Conservation (phyloP, 2,329 filamentous ascomycete genomes). For the Saccharata proteae region DNA sequence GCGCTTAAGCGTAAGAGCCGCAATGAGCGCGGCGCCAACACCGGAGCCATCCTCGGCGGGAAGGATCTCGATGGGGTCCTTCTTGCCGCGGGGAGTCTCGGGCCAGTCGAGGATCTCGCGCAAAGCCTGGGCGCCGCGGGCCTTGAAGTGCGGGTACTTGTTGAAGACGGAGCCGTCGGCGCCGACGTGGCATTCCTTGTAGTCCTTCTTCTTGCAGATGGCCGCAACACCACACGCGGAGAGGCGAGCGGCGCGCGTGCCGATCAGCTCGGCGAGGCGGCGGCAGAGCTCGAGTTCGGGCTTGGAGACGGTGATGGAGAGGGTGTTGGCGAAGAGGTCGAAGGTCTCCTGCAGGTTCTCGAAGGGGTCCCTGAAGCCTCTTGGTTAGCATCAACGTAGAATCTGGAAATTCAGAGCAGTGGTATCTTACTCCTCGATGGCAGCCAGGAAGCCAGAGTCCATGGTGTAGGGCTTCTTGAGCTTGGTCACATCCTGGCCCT, state of each 20-base stretch:
- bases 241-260: slow-evolving; percentile 82
- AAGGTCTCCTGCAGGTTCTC: slow-evolving; percentile 87
- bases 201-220: slow-evolving; percentile 93
- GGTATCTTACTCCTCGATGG: slow-evolving; percentile 58
- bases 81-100: slow-evolving; percentile 53
- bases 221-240: slow-evolving; percentile 91
- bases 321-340: slow-evolving; percentile 67
- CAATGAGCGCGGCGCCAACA: slow-evolving; percentile 94
- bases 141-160: slow-evolving; percentile 98
- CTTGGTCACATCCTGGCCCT: slow-evolving; percentile 65
- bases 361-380: slow-evolving; percentile 61
- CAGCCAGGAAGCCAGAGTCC: slow-evolving; percentile 85
- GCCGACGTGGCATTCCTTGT: slow-evolving; percentile 79
- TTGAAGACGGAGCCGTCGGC: slow-evolving; percentile 97
- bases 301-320: slow-evolving; percentile 57
- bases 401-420: neutral
- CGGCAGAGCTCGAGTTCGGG: slow-evolving; percentile 83
- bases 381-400: neutral
- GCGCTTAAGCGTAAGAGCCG: slow-evolving; percentile 54
- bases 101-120: slow-evolving; percentile 95
- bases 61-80: slow-evolving; percentile 69
- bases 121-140: slow-evolving; percentile 75
- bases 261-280: slow-evolving; percentile 83
- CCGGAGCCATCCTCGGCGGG: slow-evolving; percentile 92
- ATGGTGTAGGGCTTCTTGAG: slow-evolving; percentile 80